These are phyloP conservation scores for Aphanomyces euteiches DNA, from an alignment of 352 stramenopile species.

Conservation along the genomic window DNA sequence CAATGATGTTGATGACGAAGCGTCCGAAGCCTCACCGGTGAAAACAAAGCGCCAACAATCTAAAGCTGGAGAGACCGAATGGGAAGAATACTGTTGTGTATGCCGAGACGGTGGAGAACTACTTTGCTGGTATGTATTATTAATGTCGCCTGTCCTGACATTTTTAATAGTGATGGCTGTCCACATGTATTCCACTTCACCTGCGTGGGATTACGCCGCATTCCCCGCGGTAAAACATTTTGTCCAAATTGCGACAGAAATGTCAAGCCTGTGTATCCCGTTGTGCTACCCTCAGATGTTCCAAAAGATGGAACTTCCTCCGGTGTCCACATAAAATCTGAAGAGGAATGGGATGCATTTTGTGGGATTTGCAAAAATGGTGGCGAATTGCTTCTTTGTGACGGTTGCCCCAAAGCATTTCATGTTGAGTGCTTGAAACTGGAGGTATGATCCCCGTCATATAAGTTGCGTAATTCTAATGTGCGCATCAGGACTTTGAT, in stretches of 20 bases:
- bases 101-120: slow-evolving; percentile 28
- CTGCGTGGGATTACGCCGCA: slow-evolving; percentile 40
- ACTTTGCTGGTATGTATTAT: slow-evolving; percentile 25
- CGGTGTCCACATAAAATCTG: slow-evolving; percentile 38
- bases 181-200: slow-evolving; percentile 26
- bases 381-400: slow-evolving; percentile 88
- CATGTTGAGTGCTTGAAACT: slow-evolving; percentile 83
- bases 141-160: background rate
- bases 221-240: slow-evolving; percentile 82
- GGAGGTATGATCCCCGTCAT: slow-evolving; percentile 33
- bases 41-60: background rate
- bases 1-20: slow-evolving; percentile 55
- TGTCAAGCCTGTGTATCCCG: slow-evolving; percentile 61
- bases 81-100: slow-evolving; percentile 31
- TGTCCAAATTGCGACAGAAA: slow-evolving; percentile 71
- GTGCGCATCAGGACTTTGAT: slow-evolving; percentile 10
- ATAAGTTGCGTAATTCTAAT: too few species aligned
- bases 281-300: slow-evolving; percentile 20
- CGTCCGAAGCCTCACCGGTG: slow-evolving; percentile 9
- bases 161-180: slow-evolving; percentile 25
- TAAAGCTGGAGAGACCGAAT: slow-evolving; percentile 11
- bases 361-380: slow-evolving; percentile 83
- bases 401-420: slow-evolving; percentile 89
- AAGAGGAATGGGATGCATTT: slow-evolving; percentile 84
- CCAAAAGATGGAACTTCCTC: slow-evolving; percentile 20